Evolutionary conservation across 1,139 yeast species (phyloP), one percentile per base, ranked within the genome.

Genomic region (Geotrichum australiense): DNA sequence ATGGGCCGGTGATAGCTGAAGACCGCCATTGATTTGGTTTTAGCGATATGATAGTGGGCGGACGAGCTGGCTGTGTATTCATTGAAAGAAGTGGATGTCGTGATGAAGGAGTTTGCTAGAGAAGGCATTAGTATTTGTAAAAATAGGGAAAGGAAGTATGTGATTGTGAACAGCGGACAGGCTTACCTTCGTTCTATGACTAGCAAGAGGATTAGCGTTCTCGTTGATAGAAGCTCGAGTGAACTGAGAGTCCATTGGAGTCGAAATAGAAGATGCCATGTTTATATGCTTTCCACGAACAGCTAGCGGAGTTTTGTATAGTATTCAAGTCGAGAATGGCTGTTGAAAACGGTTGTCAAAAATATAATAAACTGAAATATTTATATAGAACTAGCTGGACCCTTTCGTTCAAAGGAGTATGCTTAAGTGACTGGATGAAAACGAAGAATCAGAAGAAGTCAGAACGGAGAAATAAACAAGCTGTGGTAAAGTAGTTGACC

Each of bases 81-180:
- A 58, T 46, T 37, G 55, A 57, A 30, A 56, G 50, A 27, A 58
- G 47, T 8, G 61, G 62, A 35, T 54, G 57, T 29, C 59, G 23
- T 18, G 3, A 16, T 16, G 21, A 19, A 23, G 12, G 18, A 7
- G 32, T 15, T 12, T 21, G 22, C n/a, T 35, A 16, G 28, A 20
- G 15, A 33, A 33, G 37, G 23, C 20, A 40, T 31, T 39, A 37
- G 29, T 16, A 18, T 37, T 24, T 18, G 26, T 36, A 26, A 15
- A n/a, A 3, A 12, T 24, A n/a, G 23, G 14, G 16, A 21, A 10
- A 21, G n/a, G 14, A 12, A 11, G 10, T 14, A 11, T 3, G 18
- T n/a, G 14, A 19, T 2, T 15, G 33, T 21, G 20, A 27, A 27
- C 14, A 11, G 19, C 8, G 20, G 6, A 11, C 22, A n/a, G 27